Evolutionary conservation across 1,284 basidiomycete genomes (phyloP), one percentile per base, ranked within the genome.

Genomic region (Wolfiporia cocos): DNA sequence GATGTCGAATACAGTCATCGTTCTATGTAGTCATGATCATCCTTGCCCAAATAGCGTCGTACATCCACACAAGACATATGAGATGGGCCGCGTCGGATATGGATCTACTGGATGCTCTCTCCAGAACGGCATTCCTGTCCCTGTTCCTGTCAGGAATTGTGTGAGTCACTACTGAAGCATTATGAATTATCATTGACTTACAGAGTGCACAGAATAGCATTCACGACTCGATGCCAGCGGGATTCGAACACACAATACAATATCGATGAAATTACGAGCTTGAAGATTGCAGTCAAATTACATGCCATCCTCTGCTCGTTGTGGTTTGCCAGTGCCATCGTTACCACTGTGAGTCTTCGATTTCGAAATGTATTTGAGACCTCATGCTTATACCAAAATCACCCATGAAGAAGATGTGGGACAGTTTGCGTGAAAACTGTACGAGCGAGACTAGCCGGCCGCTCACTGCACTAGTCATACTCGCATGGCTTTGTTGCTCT

Each of bases 401-500:
- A 17, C 19, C 10, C 22, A 12, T 48, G n/a, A n/a, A 69, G 67
- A 53, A 56, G 10, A 50, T 53, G 44, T 87, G 85, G 85, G 78
- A 74, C n/a, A 59, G 76, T 50, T 69, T 86, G 14, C 64, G 65
- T 17, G 81, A 65, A 48, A 87, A 84, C 59, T 71, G 73, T 49
- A 54, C 64, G 41, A 78, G 68, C 57, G 59, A 69, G 44, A 62
- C 76, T 1, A 87, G 85, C 57, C 73, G 78, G 34, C 45, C 84
- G 31, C 73, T 86, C 36, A 76, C 78, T 11, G 77, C 80, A 3
- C 65, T 87, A 51, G 66, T 86, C 34, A 84, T 79, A 0, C 84
- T 87, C 51, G 66, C 78, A 6, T 88, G 84, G 84, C 66, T 86
- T 9, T 68, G 71, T 30, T 86, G 81, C 77, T 60, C 83, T 40